Conservation (phyloP, 345 rosid species). For the Streptanthus diversifolius region DNA sequence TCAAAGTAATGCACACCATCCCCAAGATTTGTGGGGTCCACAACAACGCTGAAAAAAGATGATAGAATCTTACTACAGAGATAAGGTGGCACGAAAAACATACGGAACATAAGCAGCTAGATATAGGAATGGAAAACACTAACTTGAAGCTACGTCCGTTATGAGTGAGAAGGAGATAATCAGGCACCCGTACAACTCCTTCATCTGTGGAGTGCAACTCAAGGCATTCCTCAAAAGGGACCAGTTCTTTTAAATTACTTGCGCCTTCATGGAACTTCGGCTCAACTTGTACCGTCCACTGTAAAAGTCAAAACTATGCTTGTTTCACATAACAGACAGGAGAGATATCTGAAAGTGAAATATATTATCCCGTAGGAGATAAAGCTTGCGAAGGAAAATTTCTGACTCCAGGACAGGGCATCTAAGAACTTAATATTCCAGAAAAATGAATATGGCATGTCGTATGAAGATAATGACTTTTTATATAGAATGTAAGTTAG, state of each 20-base stretch:
- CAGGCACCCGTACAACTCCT: constrained; percentile 71
- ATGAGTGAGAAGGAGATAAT: constrained; percentile 80
- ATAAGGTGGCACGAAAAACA: constrained; percentile 8
- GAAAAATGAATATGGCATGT: not conserved
- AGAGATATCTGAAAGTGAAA: not conserved
- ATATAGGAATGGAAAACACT: constrained; percentile 40
- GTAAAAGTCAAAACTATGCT: constrained; percentile 33
- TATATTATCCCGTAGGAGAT: not conserved
- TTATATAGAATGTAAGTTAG: not conserved
- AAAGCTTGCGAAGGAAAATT: not conserved
- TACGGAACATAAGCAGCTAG: not conserved
- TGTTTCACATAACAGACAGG: constrained; percentile 22
- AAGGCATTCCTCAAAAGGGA: constrained; percentile 90
- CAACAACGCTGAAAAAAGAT: constrained; percentile 70
- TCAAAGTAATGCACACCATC: constrained; percentile 88
- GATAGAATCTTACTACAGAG: not conserved
- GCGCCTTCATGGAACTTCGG: constrained; percentile 97
- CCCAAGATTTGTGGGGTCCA: constrained; percentile 80
- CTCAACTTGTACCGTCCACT: constrained; percentile 92
- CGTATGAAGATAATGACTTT: constrained; percentile 1
- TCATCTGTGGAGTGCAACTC: constrained; percentile 71
- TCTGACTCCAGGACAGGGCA: constrained; percentile 1
- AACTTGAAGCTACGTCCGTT: constrained; percentile 95
- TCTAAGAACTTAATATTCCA: not conserved
- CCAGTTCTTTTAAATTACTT: constrained; percentile 82